Evolutionary conservation across 768 basidiomycete species (phyloP).

Genomic region (Panellus pusillus): DNA sequence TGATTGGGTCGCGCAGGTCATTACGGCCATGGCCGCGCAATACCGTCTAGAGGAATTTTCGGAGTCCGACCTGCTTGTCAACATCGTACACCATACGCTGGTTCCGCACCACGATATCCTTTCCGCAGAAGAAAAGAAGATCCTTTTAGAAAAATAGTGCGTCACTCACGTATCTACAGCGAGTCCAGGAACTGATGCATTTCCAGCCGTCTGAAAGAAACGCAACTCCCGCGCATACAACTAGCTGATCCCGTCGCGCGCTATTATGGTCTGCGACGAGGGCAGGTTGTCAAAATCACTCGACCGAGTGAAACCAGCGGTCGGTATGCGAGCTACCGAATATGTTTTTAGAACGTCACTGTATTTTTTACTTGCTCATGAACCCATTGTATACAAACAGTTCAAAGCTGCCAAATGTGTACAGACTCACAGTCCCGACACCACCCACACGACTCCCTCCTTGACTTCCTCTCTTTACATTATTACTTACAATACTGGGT

Average conservation of each 20-base stretch:
- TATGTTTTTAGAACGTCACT: slow-evolving; percentile 62
- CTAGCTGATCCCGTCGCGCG: slow-evolving; percentile 96
- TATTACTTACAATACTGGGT: no score
- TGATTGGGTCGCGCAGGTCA: slow-evolving; percentile 57
- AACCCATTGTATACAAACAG: no score
- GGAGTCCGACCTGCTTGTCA: slow-evolving; percentile 93
- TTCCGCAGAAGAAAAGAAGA: slow-evolving; percentile 80
- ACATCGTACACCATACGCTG: slow-evolving; percentile 94
- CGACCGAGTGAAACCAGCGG: slow-evolving; percentile 96
- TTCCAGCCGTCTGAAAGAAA: slow-evolving; percentile 91
- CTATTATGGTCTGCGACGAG: slow-evolving; percentile 93
- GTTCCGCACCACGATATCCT: slow-evolving; percentile 94
- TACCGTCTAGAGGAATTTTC: slow-evolving; percentile 95
- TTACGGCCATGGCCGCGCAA: slow-evolving; percentile 83
- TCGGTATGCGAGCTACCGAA: slow-evolving; percentile 88
- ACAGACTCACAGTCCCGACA: no score
- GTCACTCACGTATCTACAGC: slow-evolving; percentile 34
- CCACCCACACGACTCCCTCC: no score
- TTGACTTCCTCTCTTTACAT: no score
- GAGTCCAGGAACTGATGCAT: slow-evolving; percentile 4
- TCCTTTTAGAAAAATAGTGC: slow-evolving; percentile 89
- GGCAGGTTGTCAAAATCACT: slow-evolving; percentile 98
- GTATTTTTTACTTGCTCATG: no score
- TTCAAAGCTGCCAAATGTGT: no score
- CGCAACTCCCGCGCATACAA: slow-evolving; percentile 96